Percentiles rank a stretch among this genome's conserved stretches.
Evolutionary conservation across 805 yeast species (phyloP).

Genomic region (Candida vaughaniae): DNA sequence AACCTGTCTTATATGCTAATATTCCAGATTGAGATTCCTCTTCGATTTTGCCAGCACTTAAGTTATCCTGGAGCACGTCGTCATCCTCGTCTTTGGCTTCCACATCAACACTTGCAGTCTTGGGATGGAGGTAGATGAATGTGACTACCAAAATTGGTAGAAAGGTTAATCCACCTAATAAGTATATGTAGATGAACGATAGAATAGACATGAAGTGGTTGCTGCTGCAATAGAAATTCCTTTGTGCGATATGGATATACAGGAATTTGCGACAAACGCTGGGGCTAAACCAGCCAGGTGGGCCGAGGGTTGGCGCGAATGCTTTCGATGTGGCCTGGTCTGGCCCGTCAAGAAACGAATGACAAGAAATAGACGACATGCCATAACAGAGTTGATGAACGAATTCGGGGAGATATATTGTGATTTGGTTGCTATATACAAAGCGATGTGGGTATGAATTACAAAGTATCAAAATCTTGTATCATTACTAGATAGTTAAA

Average conservation of each 20-base stretch:
- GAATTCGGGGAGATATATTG: no score
- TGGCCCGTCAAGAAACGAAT: no score
- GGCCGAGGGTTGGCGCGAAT: no score
- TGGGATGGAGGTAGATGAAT: slow-evolving; percentile 42
- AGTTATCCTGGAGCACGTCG: slow-evolving; percentile 11
- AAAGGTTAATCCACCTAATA: slow-evolving; percentile 81
- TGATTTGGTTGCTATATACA: no score
- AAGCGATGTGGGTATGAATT: neutral
- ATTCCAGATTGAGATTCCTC: slow-evolving; percentile 62
- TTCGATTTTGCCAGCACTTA: slow-evolving; percentile 61
- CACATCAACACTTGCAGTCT: slow-evolving; percentile 6
- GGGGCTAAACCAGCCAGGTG: no score
- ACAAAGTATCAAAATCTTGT: neutral
- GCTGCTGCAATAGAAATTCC: no score
- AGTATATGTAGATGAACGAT: slow-evolving; percentile 47
- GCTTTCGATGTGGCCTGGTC: no score
- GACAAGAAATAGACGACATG: no score
- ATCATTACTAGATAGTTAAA: neutral
- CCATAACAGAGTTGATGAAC: no score
- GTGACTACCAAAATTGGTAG: slow-evolving; percentile 54
- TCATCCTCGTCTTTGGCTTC: slow-evolving; percentile 13
- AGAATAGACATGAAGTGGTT: slow-evolving; percentile 9
- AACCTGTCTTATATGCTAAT: slow-evolving; percentile 64
- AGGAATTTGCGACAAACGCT: no score
- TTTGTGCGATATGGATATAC: no score